A percentile compares a stretch with the other conserved stretches of the same genome.
Conservation (phyloP, 2,329 filamentous ascomycete genomes). For the Aureobasidium melanogenum region DNA sequence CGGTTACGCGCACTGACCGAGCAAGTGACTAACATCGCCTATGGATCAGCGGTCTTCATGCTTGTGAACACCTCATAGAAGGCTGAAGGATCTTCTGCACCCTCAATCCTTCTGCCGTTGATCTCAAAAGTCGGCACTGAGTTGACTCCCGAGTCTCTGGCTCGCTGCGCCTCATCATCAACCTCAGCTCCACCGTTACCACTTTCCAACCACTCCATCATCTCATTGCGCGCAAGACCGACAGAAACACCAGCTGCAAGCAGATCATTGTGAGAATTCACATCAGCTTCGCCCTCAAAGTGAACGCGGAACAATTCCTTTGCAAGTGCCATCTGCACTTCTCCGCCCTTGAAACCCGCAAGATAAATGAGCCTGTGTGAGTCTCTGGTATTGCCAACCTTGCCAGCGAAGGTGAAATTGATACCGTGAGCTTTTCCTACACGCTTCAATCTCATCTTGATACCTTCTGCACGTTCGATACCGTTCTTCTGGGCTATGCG, state of each 20-base stretch:
- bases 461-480: not conserved
- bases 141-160: not conserved
- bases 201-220: not conserved
- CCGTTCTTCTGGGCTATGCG: not conserved
- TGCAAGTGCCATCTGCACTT: not conserved
- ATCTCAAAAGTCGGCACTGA: not conserved
- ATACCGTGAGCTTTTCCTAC: not conserved
- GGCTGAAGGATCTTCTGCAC: not conserved
- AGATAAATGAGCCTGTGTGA: not conserved
- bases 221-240: not conserved
- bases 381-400: not conserved
- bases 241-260: not conserved
- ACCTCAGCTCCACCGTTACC: not conserved
- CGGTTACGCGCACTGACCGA: no score
- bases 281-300: not conserved
- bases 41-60: not conserved
- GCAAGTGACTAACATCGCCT: no score
- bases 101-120: not conserved
- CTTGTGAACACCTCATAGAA: not conserved
- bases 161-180: not conserved
- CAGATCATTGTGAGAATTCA: not conserved
- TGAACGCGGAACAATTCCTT: not conserved
- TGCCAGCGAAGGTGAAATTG: not conserved
- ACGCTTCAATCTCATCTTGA: not conserved
- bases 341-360: not conserved